Base-by-base conservation (phyloP, 2,329 filamentous ascomycete species). In the Fusarium zealandicum region DNA sequence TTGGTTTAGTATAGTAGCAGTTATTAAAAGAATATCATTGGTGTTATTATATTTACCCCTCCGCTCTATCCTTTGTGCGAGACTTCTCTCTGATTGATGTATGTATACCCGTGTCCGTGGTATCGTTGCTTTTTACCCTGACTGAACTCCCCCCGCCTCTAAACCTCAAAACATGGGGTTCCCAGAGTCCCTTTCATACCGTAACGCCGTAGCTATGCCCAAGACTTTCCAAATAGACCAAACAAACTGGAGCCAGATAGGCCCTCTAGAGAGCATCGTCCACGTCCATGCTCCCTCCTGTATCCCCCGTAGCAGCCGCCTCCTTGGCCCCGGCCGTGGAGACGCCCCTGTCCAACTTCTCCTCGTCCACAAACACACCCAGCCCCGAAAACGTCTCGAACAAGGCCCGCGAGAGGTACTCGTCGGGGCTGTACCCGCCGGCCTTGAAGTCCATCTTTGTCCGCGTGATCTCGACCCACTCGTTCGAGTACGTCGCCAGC, bases 361-460 rank as follows among this genome's bases (percentile, higher is more conserved):
- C 93, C 38, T 97, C 92, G 30, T 84, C 88, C 35, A 99, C 80
- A 65, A 96, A 96, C 35, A 96, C 90, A 1, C 90, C 92, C 55
- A 99, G 73, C 0, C 96, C 95, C 0, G 90, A 86, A 75, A 97
- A 98, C 0, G 93, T 92, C 70, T 97, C 93, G 56, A 91, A 90
- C 70, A 99, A 77, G 18, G 90, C 88, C 18, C 93, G 82, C 7
- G 86, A 81, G 67, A 92, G 90, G 70, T 95, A 98, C 70, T 96
- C 92, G 28, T 83, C 79, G 36, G 93, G 78, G 66, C 88, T 87
- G 74, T 96, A 98, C 0, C 95, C 96, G 27, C 92, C 93, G 13
- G 90, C 90, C 44, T 83, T 77, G 69, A 89, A 86, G 37, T 82
- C 80, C 3, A 82, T 75, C 69, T 93, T 88, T 33, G 83, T 83